phyloP scores from a whole-genome alignment of 1,139 yeast genomes.

The Suhomyces yuchorum region DNA sequence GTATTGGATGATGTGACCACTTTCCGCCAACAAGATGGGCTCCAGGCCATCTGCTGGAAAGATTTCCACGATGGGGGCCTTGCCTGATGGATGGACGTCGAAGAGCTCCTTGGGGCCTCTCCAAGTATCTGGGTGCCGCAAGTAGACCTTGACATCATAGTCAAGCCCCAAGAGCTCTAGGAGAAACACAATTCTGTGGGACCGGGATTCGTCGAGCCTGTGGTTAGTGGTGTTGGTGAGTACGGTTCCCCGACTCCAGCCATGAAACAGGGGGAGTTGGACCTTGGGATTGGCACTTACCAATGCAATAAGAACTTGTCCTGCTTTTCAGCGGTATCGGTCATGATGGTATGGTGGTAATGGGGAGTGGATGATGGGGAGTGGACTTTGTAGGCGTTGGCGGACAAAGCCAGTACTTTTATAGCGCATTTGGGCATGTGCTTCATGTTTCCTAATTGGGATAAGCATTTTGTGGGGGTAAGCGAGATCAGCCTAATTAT shows the following conservation, averaged over 20 bases:
- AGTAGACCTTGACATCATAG: constrained; percentile 52
- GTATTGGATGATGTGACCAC: constrained; percentile 51
- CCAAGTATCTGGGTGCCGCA: constrained; percentile 48
- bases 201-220: constrained; percentile 55
- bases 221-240: constrained; percentile 9
- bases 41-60: constrained; percentile 46
- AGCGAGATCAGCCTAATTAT: background rate
- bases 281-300: constrained; percentile 22
- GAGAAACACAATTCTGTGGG: constrained; percentile 57
- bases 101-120: constrained; percentile 49
- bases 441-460: constrained; percentile 6
- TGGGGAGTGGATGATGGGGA: background rate
- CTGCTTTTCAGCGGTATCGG: constrained; percentile 1
- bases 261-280: background rate
- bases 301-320: constrained; percentile 35
- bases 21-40: constrained; percentile 42
- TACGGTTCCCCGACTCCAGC: background rate
- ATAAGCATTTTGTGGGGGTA: constrained; percentile 5
- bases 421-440: background rate
- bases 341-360: constrained; percentile 1
- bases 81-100: constrained; percentile 58
- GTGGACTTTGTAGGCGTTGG: background rate
- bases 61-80: constrained; percentile 55
- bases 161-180: constrained; percentile 54
- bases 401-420: background rate